Evolutionary conservation across 1,284 basidiomycete species (phyloP).

Genomic region (Lentinula novae-zelandiae): DNA sequence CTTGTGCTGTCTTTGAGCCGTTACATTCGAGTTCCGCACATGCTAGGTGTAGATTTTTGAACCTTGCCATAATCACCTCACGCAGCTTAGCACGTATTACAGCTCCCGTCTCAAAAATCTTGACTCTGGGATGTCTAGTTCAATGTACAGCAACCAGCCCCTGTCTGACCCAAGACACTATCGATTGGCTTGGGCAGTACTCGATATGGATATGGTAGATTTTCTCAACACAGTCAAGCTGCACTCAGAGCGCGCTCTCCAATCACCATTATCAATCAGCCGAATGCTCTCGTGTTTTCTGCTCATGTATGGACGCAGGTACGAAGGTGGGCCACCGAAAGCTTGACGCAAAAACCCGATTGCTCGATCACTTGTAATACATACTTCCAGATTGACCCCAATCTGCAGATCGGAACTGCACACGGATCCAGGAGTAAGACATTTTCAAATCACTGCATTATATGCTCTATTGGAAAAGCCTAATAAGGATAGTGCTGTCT

Average conservation of each 20-base stretch:
- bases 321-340: not conserved
- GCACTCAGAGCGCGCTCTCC: not conserved
- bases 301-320: constrained; percentile 1
- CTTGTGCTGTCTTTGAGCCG: too few species aligned
- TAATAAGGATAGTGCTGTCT: not conserved
- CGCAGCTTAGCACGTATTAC: not conserved
- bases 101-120: not conserved
- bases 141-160: not conserved
- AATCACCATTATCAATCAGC: not conserved
- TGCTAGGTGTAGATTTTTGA: too few species aligned
- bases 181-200: not conserved
- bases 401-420: constrained; percentile 3
- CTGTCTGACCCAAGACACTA: not conserved
- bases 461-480: not conserved
- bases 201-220: too few species aligned
- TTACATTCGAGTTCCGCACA: too few species aligned
- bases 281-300: not conserved
- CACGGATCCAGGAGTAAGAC: not conserved
- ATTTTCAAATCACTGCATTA: not conserved
- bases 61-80: too few species aligned
- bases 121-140: not conserved
- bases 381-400: constrained; percentile 1
- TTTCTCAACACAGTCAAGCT: not conserved
- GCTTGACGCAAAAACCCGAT: constrained; percentile 1
- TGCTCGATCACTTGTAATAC: constrained; percentile 3